Evolutionary conservation across 192 early-diverging fungal genomes (phyloP), one percentile per base, ranked within the genome.

Genomic region (Lobosporangium transversale): DNA sequence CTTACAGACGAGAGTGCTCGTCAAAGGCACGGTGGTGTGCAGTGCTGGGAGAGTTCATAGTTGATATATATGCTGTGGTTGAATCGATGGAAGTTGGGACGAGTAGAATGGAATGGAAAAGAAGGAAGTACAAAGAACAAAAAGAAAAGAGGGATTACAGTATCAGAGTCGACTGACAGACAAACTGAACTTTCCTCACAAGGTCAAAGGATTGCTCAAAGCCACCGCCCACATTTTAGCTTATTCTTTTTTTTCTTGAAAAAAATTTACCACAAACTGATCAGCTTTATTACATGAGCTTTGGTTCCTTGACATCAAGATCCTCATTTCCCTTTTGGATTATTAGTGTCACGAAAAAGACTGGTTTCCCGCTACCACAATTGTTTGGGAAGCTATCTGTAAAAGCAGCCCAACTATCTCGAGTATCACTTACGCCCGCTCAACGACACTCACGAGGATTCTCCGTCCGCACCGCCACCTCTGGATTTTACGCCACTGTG

Each of bases 1-100:
- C 73, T 40, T 76, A 76, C 73, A 76, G 37, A 36, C 73, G 73
- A 32, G 73, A 76, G 73, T 76, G 73, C 73, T 76, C 73, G 53
- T 76, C 73, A 58, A 76, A 76, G 65, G 73, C 73, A 51, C 73
- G 73, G 57, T 67, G 65, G 58, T 76, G 73, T 62, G 66, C 73
- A 58, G 73, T 42, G 70, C 43, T 66, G 43, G 73, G 70, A 17
- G 70, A 76, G 73, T 62, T 67, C 73, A 76, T 76, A 58, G 23
- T 24, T 12, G 36, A 29, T 30, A 12, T 9, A 21, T 1, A 12
- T 32, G 48, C 18, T 0, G 29, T 21, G 31, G 23, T 31, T 20
- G 42, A 9, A 35, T 12, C 23, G n/a, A 14, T 18, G 31, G 8
- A 5, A 42, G 2, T 48, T 33, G 20, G 17, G 49, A 21, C 21